Conservation (phyloP, 306 rosid genomes). For the Citrullus colocynthis region DNA sequence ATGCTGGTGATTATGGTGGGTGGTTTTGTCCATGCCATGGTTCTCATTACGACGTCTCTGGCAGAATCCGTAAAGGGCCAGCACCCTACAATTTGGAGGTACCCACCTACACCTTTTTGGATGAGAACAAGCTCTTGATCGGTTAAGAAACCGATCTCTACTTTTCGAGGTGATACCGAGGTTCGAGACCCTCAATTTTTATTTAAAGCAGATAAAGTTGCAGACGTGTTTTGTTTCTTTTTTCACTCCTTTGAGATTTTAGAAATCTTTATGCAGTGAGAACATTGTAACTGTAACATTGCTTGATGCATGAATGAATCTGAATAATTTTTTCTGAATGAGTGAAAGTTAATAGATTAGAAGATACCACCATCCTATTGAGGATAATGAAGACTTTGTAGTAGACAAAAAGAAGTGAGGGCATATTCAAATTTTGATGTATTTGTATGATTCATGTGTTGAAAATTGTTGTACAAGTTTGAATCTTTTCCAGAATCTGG, state of each 20-base stretch:
- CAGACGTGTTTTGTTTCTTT: slow-evolving; percentile 15
- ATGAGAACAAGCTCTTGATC: slow-evolving; percentile 51
- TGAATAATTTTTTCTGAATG: not conserved
- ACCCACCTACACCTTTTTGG: slow-evolving; percentile 64
- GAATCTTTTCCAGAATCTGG: not conserved
- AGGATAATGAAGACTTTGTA: not conserved
- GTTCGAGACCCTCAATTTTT: not conserved
- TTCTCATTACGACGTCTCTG: slow-evolving; percentile 73
- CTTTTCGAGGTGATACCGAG: not conserved
- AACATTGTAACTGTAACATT: not conserved
- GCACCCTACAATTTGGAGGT: slow-evolving; percentile 89
- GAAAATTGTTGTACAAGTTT: not conserved
- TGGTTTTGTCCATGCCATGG: slow-evolving; percentile 97
- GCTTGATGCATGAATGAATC: not conserved
- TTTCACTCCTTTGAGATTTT: slow-evolving; percentile 13
- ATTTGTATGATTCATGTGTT: slow-evolving; percentile 4
- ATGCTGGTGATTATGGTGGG: slow-evolving; percentile 81
- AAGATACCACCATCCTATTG: not conserved
- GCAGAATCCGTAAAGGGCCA: slow-evolving; percentile 80
- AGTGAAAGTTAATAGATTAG: not conserved
- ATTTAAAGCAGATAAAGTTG: slow-evolving; percentile 26
- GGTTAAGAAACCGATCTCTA: slow-evolving; percentile 33
- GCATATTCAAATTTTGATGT: not conserved
- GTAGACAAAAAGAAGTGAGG: not conserved
- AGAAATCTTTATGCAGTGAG: slow-evolving; percentile 1